Base-by-base conservation (phyloP, 2,329 filamentous ascomycete species). In the Stagonosporopsis chrysanthemi region DNA sequence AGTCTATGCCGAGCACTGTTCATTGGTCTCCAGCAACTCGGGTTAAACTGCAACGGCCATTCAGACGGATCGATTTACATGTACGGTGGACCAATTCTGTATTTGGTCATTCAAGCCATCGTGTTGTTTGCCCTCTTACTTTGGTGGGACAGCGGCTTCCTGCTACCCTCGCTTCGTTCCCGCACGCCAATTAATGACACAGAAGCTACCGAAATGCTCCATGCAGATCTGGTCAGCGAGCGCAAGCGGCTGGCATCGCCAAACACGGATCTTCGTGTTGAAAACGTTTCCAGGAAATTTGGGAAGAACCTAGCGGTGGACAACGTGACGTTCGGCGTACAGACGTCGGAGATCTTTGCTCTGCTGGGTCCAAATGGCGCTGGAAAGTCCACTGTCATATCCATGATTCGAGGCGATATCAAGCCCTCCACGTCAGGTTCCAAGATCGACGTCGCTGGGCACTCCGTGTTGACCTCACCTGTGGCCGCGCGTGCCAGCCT, bases 331-430 rank as follows among this genome's bases (percentile, higher is more conserved):
- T 96, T 97, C 68, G 88, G 88, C 22, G 88, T 97, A 31, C 83
- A 85, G 26, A 85, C 85, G 23, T 88, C 90, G 44, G 90, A 97
- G 72, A 89, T 96, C 1, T 96, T 96, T 76, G 92, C 92, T 0
- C 82, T 97, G 0, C 83, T 97, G 0, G 93, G 93, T 0, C 92
- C 92, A 9, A 97, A 97, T 71, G 92, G 92, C 19, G 93, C 92
- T 0, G 93, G 93, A 47, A 97, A 97, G 70, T 91, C 88, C 0
- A 96, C 92, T 0, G 95, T 90, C 0, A 96, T 97, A 64, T 90
- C 88, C 2, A 82, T 97, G 52, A 91, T 97, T 62, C 86, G 92
- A 57, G 93, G 93, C 17, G 92, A 96, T 67, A 83, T 93, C 40
- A 86, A 86, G 45, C 91, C 92, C 0, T 86, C 85, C 15, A 79